A percentile compares a stretch with the other conserved stretches of the same genome.
Evolutionary conservation across 371 early-diverging fungal genomes (phyloP).

Genomic region (Coemansia sp.): DNA sequence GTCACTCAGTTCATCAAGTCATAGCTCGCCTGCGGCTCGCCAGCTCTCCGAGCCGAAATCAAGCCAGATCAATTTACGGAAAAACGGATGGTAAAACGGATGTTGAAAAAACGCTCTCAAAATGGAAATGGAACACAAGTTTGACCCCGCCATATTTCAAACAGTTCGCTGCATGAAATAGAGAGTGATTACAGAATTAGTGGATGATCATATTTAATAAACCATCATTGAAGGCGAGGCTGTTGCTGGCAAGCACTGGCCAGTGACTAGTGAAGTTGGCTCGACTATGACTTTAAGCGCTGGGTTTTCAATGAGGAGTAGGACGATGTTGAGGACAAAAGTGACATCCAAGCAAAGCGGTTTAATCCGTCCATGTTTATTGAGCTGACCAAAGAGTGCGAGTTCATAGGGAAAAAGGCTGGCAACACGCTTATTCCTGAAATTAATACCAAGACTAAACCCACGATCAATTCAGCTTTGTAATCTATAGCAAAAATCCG

Average conservation of each 20-base stretch:
- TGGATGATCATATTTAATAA: too few relatives aligned
- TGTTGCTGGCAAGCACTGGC: constrained; percentile 82
- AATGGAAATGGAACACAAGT: too few relatives aligned
- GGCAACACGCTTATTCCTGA: constrained; percentile 60
- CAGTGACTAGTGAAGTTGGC: constrained; percentile 78
- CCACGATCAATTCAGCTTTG: not conserved
- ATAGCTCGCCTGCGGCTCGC: too few relatives aligned
- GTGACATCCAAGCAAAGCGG: constrained; percentile 57
- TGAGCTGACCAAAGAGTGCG: constrained; percentile 84
- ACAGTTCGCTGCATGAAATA: too few relatives aligned
- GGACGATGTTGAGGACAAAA: constrained; percentile 88
- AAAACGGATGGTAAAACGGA: too few relatives aligned
- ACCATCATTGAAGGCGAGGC: constrained; percentile 70
- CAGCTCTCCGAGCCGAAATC: too few relatives aligned
- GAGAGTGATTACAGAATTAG: too few relatives aligned
- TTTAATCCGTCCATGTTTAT: constrained; percentile 76
- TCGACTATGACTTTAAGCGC: constrained; percentile 77
- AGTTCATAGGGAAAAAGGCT: constrained; percentile 68
- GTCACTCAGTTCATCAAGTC: too few relatives aligned
- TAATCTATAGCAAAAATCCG: not conserved
- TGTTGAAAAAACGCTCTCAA: too few relatives aligned
- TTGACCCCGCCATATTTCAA: too few relatives aligned
- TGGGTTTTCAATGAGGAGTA: constrained; percentile 81
- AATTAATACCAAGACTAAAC: constrained; percentile 57
- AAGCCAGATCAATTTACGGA: too few relatives aligned